Percentiles rank a stretch among this genome's conserved stretches.
Evolutionary conservation across 1,284 basidiomycete genomes (phyloP).

Genomic region (Ustilago nuda): DNA sequence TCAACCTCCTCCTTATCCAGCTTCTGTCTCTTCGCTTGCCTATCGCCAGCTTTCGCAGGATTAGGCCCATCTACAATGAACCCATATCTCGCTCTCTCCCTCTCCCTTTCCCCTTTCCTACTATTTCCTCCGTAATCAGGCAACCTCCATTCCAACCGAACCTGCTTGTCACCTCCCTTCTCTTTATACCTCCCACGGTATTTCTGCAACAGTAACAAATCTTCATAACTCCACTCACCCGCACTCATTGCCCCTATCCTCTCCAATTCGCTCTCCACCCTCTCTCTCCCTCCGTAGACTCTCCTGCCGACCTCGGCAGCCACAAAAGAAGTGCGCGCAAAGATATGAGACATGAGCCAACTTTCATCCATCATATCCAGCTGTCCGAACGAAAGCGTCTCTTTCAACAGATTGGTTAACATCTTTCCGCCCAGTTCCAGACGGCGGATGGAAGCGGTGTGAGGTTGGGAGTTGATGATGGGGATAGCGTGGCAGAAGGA

Average conservation of each 20-base stretch:
- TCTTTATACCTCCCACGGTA: constrained; percentile 71
- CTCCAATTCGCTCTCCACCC: not conserved
- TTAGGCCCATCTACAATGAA: constrained; percentile 30
- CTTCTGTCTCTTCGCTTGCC: not conserved
- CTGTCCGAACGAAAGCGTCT: constrained; percentile 90
- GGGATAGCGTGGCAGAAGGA: constrained; percentile 92
- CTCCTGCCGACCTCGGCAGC: constrained; percentile 38
- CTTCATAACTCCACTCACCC: constrained; percentile 36
- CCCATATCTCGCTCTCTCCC: constrained; percentile 43
- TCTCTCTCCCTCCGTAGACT: constrained; percentile 70
- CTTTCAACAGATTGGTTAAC: constrained; percentile 92
- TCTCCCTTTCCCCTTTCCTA: constrained; percentile 13
- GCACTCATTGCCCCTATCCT: constrained; percentile 3
- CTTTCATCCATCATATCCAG: constrained; percentile 99
- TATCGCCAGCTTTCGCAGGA: not conserved
- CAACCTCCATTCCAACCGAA: constrained; percentile 68
- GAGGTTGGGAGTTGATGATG: constrained; percentile 79
- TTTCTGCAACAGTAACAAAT: constrained; percentile 78
- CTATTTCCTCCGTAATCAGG: constrained; percentile 78
- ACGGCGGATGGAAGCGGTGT: constrained; percentile 82
- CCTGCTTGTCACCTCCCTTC: not conserved
- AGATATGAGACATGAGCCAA: constrained; percentile 88
- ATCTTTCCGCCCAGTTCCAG: constrained; percentile 94
- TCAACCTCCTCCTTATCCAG: constrained; percentile 6
- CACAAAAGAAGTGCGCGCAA: constrained; percentile 88